Conservation (phyloP, 352 stramenopile genomes). For the Pythium volutum region DNA sequence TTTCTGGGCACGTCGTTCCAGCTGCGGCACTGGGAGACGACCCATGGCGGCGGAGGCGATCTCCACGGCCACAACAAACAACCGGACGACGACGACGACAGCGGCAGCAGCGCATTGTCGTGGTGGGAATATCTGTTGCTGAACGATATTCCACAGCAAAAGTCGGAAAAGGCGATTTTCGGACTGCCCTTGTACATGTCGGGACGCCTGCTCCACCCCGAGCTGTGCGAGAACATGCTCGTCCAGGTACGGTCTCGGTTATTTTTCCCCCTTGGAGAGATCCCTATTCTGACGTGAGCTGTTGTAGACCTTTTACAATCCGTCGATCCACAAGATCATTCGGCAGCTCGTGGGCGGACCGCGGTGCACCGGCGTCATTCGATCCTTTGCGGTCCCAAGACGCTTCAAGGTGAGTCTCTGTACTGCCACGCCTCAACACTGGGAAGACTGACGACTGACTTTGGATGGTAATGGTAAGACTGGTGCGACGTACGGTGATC, state of each 20-base stretch:
- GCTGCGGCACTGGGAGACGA: conserved; percentile 26
- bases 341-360: conserved; percentile 73
- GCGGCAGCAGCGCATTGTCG: conserved; percentile 27
- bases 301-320: conserved; percentile 75
- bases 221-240: conserved; percentile 86
- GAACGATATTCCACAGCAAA: conserved; percentile 53
- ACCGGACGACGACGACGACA: conserved; percentile 15
- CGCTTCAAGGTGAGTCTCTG: conserved; percentile 37
- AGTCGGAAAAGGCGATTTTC: conserved; percentile 76
- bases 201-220: conserved; percentile 68
- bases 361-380: conserved; percentile 74
- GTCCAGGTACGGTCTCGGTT: conserved; percentile 40
- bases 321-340: conserved; percentile 84
- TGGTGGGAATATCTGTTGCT: conserved; percentile 73
- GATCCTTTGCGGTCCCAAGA: conserved; percentile 47
- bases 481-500: conserved; percentile 48
- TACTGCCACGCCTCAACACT: background rate
- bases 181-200: conserved; percentile 84
- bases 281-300: background rate
- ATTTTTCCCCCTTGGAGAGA: background rate
- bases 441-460: background rate
- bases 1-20: conserved; percentile 82
- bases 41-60: conserved; percentile 3
- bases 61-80: background rate
- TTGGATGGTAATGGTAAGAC: conserved; percentile 8